Base-by-base conservation (phyloP, 768 basidiomycete genomes). In the Suillus discolor region DNA sequence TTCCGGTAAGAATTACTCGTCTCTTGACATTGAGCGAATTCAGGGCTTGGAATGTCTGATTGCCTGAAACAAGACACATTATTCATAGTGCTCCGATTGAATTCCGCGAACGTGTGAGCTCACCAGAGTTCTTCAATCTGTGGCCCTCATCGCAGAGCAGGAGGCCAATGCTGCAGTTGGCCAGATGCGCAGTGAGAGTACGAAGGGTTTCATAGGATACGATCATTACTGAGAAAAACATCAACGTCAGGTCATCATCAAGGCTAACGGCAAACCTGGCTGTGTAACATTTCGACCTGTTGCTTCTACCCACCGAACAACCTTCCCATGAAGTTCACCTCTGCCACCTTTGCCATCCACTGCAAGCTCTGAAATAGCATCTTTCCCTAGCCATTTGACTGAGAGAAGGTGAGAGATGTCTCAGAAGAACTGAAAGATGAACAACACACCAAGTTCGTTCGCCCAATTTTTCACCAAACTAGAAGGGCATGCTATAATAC, bases 381-480 rank as follows among this genome's bases (percentile, higher is more conserved):
- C 91, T 72, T 88, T 87, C 4, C 96, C 97, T 20, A 99, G 82
- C 97, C 97, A 99, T 81, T 99, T 99, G 38, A 89, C 96, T n/a
- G 42, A 41, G 62, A 61, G 2, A 38, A 63, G 31, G 36, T 42
- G 55, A 57, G 63, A 25, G 57, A 20, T 61, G 53, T 45, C 57
- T 36, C 49, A 25, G 36, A 60, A 38, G 36, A 62, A 16, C 31
- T 57, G n/a, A 57, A 28, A n/a, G n/a, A 65, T n/a, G 51, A 39
- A 53, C 3, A 41, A 79, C 84, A 62, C 67, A 90, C 96, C 87
- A 36, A 99, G 83, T 78, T 99, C 97, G 75, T 99, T 98, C 0
- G 94, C 97, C 97, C 97, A 99, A 71, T 99, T 99, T 75, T 93
- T 93, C 38, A 99, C 97, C 66, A 99, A 80, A 83, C 94, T 97